These are phyloP conservation scores for Coniophora puteana DNA, from an alignment of 1,284 basidiomycete species.

Conservation along the genomic window DNA sequence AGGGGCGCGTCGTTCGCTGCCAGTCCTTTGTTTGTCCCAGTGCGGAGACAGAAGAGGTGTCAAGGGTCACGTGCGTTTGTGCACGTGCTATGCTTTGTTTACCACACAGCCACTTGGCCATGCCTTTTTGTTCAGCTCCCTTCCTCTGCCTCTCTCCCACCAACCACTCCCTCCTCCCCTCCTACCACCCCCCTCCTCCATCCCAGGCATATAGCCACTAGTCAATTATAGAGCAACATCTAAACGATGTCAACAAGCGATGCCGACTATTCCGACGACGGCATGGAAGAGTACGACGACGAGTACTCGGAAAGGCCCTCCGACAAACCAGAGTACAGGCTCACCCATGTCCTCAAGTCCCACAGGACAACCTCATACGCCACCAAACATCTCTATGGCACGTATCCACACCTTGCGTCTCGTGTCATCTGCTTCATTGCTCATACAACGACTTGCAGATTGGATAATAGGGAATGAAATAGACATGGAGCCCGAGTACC, in stretches of 20 bases:
- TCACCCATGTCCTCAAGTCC: conserved; percentile 53
- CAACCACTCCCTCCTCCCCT: no score
- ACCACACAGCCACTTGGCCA: no score
- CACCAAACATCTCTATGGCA: conserved; percentile 62
- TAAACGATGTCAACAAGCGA: conserved; percentile 14
- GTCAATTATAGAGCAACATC: no score
- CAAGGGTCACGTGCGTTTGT: no score
- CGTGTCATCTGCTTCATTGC: not conserved
- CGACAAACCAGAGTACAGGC: conserved; percentile 35
- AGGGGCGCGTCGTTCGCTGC: no score
- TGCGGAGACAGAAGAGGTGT: no score
- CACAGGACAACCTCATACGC: conserved; percentile 68
- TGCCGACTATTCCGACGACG: conserved; percentile 14
- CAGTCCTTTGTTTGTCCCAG: no score
- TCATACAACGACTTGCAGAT: conserved; percentile 35
- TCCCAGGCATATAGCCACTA: no score
- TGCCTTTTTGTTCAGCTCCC: no score
- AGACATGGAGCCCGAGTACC: conserved; percentile 70
- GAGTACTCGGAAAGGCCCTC: conserved; percentile 14
- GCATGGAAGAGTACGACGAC: conserved; percentile 14
- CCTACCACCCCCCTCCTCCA: no score
- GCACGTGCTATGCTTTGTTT: no score
- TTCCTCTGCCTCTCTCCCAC: no score
- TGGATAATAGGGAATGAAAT: conserved; percentile 58
- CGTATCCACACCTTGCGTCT: conserved; percentile 12